Percentiles rank a stretch among this genome's conserved stretches.
These are phyloP conservation scores for Hypoxylon sp. DNA, from an alignment of 2,329 filamentous ascomycete genomes.

Conservation along the genomic window DNA sequence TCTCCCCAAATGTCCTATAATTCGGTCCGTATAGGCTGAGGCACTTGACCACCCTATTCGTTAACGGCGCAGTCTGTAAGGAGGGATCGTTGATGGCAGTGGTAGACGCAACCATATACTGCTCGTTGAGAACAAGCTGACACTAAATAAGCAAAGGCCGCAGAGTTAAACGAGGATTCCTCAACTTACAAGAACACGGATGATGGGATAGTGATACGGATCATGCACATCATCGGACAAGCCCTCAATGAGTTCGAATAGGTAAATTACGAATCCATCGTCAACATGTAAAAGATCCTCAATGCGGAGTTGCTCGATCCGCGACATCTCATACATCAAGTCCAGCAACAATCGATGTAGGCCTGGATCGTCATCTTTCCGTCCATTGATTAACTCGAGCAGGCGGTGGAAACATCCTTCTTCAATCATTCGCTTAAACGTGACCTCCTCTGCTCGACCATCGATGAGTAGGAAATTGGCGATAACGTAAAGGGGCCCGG, in stretches of 20 bases:
- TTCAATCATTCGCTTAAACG: constrained; percentile 88
- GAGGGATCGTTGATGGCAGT: constrained; percentile 62
- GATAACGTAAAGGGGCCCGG: constrained; percentile 83
- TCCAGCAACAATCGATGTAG: constrained; percentile 88
- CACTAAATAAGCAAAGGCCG: constrained; percentile 32
- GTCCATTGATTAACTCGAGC: constrained; percentile 82
- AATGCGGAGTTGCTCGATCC: constrained; percentile 84
- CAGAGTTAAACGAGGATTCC: not conserved
- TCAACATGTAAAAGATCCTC: constrained; percentile 83
- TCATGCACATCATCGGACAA: constrained; percentile 89
- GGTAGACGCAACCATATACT: constrained; percentile 89
- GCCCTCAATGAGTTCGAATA: constrained; percentile 90
- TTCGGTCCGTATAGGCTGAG: constrained; percentile 83
- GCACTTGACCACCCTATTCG: constrained; percentile 94
- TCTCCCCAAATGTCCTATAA: constrained; percentile 97
- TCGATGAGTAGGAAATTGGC: constrained; percentile 89
- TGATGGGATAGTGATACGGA: constrained; percentile 95
- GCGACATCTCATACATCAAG: constrained; percentile 95
- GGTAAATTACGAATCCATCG: constrained; percentile 85
- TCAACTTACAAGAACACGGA: constrained; percentile 85
- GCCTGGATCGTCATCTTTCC: constrained; percentile 75
- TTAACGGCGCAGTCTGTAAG: constrained; percentile 70
- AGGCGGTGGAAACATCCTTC: constrained; percentile 88
- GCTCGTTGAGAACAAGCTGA: constrained; percentile 94
- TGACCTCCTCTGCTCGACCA: constrained; percentile 81